phyloP scores from a whole-genome alignment of 2,329 filamentous ascomycete species.

The Daldinia sp. region DNA sequence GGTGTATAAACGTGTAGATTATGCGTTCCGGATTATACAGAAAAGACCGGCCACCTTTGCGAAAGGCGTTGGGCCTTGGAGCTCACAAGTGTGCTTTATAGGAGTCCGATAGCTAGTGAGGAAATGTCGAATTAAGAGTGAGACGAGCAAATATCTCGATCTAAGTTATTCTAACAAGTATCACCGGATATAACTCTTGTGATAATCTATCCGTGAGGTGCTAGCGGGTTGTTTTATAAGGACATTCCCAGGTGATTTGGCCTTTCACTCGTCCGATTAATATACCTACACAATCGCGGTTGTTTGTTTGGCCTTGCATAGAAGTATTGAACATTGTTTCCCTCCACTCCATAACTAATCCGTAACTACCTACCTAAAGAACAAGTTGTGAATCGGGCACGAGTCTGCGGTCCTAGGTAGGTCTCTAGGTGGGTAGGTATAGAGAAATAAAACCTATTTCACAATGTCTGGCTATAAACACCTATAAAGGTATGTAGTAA shows the following conservation, averaged over 20 bases:
- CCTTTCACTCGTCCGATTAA: neutral
- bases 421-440: no score
- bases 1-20: slow-evolving; percentile 43
- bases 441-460: neutral
- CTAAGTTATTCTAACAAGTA: neutral
- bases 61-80: neutral
- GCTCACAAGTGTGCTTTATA: slow-evolving; percentile 3
- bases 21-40: slow-evolving; percentile 20
- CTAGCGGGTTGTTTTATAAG: neutral
- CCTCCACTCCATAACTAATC: neutral
- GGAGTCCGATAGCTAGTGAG: neutral
- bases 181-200: neutral
- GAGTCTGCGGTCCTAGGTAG: neutral
- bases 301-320: neutral
- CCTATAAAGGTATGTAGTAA: no score
- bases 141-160: slow-evolving; percentile 1
- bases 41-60: neutral
- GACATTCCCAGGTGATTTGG: neutral
- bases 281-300: neutral
- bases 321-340: neutral
- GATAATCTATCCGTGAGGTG: neutral
- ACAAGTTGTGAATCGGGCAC: neutral
- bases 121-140: slow-evolving; percentile 4
- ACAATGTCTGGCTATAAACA: neutral
- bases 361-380: neutral